Percentiles rank a stretch among this genome's conserved stretches.
Conservation (phyloP, 2,329 filamentous ascomycete genomes). For the Pseudonectria buxi region DNA sequence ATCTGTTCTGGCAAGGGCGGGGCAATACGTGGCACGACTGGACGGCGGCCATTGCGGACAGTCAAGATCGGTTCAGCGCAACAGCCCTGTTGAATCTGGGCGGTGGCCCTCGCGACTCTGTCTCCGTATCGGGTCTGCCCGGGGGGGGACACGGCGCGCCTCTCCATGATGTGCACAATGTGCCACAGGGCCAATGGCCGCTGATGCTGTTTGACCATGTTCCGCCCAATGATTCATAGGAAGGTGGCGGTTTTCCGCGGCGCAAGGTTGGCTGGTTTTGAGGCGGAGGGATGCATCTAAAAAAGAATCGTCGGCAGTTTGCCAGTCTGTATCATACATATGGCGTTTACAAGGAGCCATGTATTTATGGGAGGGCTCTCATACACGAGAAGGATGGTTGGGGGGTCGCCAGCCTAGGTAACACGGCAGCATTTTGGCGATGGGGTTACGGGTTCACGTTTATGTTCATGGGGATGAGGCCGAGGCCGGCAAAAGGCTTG, state of each 20-base stretch:
- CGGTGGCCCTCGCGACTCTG: constrained; percentile 18
- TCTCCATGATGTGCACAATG: constrained; percentile 21
- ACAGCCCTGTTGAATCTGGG: constrained; percentile 43
- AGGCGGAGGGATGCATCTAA: no score
- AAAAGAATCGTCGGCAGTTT: no score
- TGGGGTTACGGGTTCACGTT: no score
- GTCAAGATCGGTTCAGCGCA: constrained; percentile 43
- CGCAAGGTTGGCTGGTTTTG: no score
- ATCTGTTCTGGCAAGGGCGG: constrained; percentile 28
- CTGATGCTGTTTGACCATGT: constrained; percentile 26
- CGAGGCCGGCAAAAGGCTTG: no score
- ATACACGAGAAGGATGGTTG: no score
- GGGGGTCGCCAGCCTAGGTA: no score
- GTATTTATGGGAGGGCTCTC: no score
- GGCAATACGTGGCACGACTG: constrained; percentile 49
- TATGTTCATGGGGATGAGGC: no score
- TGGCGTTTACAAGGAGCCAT: no score
- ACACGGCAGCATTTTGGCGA: no score
- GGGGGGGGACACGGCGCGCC: constrained; percentile 11
- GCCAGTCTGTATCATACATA: no score
- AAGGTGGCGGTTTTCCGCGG: constrained; percentile 5
- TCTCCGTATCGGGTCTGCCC: constrained; percentile 9
- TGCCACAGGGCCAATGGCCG: constrained; percentile 26
- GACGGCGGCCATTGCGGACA: constrained; percentile 45
- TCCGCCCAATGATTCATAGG: constrained; percentile 17